Conservation (phyloP, 495 filamentous ascomycete genomes). For the Neurospora hispaniola region DNA sequence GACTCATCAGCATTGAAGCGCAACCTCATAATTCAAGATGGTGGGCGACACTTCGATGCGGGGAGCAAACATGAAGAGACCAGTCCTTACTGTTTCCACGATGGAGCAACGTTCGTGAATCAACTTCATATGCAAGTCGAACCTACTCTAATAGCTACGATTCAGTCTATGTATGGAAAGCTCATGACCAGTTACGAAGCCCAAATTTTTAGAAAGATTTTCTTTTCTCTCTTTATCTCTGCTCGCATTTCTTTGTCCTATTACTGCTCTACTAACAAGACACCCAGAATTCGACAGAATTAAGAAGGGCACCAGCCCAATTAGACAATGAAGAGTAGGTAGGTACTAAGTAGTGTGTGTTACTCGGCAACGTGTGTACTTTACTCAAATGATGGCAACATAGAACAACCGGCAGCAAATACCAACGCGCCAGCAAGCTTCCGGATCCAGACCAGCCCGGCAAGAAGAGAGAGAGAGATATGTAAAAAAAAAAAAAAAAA, state of each 20-base stretch:
- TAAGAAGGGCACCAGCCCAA: neutral
- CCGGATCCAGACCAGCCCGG: neutral
- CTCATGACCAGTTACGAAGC: neutral
- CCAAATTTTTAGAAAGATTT: neutral
- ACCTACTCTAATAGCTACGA: neutral
- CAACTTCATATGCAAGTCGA: neutral
- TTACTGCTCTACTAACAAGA: neutral
- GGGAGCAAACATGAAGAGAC: neutral
- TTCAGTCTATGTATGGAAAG: neutral
- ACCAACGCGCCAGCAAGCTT: neutral
- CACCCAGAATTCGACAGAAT: neutral
- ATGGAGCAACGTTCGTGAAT: neutral
- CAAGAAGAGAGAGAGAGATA: slow-evolving; percentile 1
- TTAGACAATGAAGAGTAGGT: neutral
- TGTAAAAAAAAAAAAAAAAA: neutral
- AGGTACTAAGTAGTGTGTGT: neutral
- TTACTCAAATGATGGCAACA: neutral
- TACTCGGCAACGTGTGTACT: neutral
- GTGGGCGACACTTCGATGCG: neutral
- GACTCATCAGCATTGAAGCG: neutral
- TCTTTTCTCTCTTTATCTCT: neutral
- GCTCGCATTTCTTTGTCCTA: neutral
- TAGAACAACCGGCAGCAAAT: neutral
- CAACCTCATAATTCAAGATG: neutral
- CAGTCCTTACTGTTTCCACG: neutral